phyloP scores from a whole-genome alignment of 306 rosid genomes.

The Clitoria ternatea region DNA sequence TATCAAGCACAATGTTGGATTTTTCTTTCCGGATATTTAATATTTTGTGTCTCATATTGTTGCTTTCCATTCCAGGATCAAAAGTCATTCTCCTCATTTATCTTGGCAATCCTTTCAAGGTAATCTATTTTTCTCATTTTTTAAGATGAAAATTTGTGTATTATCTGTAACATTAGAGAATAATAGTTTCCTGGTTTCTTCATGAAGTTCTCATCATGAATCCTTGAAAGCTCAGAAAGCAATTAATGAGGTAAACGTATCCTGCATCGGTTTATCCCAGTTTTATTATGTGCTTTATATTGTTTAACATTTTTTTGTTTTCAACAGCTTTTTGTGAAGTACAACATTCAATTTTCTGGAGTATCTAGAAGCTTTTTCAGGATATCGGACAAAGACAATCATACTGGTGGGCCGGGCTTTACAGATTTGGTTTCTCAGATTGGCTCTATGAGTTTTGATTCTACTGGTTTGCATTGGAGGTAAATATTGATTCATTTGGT shows the following conservation, averaged over 20 bases:
- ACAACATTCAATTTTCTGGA: slow-evolving; percentile 97
- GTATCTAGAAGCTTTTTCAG: slow-evolving; percentile 84
- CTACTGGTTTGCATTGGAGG: slow-evolving; percentile 98
- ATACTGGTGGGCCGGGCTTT: slow-evolving; percentile 50
- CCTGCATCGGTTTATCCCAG: slow-evolving; percentile 22
- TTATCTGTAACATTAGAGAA: slow-evolving; percentile 7
- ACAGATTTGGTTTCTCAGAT: slow-evolving; percentile 85
- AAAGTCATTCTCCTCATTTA: slow-evolving; percentile 72
- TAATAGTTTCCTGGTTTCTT: slow-evolving; percentile 27
- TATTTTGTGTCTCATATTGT: slow-evolving; percentile 28
- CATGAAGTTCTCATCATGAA: slow-evolving; percentile 93
- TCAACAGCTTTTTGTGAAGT: slow-evolving; percentile 94
- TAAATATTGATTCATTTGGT: slow-evolving; percentile 33
- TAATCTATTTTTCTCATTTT: slow-evolving; percentile 31
- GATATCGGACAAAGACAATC: slow-evolving; percentile 56
- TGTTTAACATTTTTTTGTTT: slow-evolving; percentile 26
- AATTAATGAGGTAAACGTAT: slow-evolving; percentile 78
- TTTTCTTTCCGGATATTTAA: slow-evolving; percentile 17
- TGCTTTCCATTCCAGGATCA: slow-evolving; percentile 65
- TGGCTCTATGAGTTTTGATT: slow-evolving; percentile 89
- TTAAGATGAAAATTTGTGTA: slow-evolving; percentile 18
- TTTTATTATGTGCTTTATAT: slow-evolving; percentile 17
- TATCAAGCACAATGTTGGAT: slow-evolving; percentile 22
- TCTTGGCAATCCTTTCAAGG: slow-evolving; percentile 93
- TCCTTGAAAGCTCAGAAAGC: slow-evolving; percentile 96